Base-by-base conservation (phyloP, 228 moss, liverwort and hornwort genomes). In the Sphagnum fallax region DNA sequence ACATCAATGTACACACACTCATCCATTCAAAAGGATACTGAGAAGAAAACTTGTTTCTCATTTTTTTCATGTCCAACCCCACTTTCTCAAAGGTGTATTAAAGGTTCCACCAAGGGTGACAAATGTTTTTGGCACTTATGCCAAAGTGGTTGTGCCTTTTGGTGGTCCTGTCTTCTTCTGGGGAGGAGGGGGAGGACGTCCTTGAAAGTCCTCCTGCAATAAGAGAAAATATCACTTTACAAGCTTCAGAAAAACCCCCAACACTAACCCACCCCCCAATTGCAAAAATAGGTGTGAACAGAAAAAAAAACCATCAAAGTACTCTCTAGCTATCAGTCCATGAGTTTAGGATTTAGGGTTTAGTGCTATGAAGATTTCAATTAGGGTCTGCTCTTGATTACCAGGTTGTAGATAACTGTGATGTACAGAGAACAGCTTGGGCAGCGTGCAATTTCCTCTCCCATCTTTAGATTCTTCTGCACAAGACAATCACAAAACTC, bases 341-440 rank as follows among this genome's bases (percentile, higher is more conserved):
- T 13, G 52, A 10, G 18, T 52, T 18, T 32, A 4, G 59, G 0
- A 12, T 0, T 55, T 10, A 9, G 47, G 18, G 14, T 59, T 14
- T 4, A 12, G 10, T 15, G 50, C 51, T 58, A 65, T 10, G 15
- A 8, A 7, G 13, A n/a, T 10, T 62, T 32, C 7, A 16, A 10
- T n/a, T 62, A 10, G 62, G 18, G 62, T 67, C n/a, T 6, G 1
- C 15, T 47, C 2, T 8, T 49, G 72, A 84, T 72, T 14, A 97
- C 93, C 74, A 83, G 87, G 77, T 90, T 93, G 69, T 93, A 98
- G 69, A 98, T 83, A 52, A 98, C 93, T 4, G 87, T 93, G 67
- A 93, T 93, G 73, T 76, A 93, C 5, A 93, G 76, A 49, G 97
- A 98, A 75, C 93, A 98, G 75, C 97, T 98, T 6, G 93, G 97